phyloP scores from a whole-genome alignment of 129 eudicot species.

The Mikania micrantha region DNA sequence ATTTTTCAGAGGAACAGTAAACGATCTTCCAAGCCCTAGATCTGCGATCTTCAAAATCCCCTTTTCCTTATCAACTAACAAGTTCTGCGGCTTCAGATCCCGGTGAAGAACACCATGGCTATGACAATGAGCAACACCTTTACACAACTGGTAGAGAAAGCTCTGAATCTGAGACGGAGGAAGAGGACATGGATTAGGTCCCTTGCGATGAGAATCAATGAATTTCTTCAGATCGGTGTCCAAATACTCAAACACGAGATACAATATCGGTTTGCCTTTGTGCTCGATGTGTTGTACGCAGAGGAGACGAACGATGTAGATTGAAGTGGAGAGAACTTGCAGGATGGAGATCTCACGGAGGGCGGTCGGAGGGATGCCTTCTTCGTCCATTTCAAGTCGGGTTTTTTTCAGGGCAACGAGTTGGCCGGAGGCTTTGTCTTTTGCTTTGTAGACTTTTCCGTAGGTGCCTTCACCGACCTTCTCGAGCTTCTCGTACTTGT shows the following conservation, averaged over 20 bases:
- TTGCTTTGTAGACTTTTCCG: slow-evolving; percentile 99
- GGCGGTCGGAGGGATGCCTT: slow-evolving; percentile 96
- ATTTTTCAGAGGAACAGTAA: slow-evolving; percentile 83
- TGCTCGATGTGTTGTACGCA: slow-evolving; percentile 76
- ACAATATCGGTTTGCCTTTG: slow-evolving; percentile 77
- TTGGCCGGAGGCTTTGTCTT: slow-evolving; percentile 75
- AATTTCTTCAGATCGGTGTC: slow-evolving; percentile 93
- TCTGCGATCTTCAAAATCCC: slow-evolving; percentile 90
- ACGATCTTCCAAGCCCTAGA: slow-evolving; percentile 87
- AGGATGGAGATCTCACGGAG: slow-evolving; percentile 84
- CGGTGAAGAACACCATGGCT: slow-evolving; percentile 90
- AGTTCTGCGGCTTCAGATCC: slow-evolving; percentile 94
- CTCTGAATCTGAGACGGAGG: slow-evolving; percentile 60
- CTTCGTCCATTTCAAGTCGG: slow-evolving; percentile 94
- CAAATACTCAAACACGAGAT: slow-evolving; percentile 84
- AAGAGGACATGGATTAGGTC: slow-evolving; percentile 77
- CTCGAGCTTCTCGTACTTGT: slow-evolving; percentile 88
- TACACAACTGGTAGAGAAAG: slow-evolving; percentile 75
- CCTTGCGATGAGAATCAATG: slow-evolving; percentile 77
- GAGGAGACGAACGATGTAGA: slow-evolving; percentile 83
- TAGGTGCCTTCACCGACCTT: slow-evolving; percentile 98
- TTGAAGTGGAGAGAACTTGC: slow-evolving; percentile 79
- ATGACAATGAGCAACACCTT: slow-evolving; percentile 96
- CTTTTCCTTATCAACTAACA: slow-evolving; percentile 77
- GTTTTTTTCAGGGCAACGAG: slow-evolving; percentile 92